phyloP scores from a whole-genome alignment of 2,329 filamentous ascomycete species.

The Colletotrichum spaethianum region DNA sequence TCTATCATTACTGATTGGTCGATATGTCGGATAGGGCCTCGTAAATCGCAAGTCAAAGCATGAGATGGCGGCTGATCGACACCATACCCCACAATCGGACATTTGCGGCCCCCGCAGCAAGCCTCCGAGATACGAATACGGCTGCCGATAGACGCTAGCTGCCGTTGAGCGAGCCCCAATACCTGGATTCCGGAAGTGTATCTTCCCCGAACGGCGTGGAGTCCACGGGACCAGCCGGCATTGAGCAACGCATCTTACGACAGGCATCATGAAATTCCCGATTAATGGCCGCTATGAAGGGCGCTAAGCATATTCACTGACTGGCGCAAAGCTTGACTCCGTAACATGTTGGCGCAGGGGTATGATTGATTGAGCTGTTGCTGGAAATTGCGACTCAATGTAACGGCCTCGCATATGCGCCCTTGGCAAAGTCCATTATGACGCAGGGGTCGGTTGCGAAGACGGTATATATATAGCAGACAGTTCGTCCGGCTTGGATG shows the following conservation, averaged over 20 bases:
- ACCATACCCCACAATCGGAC: neutral
- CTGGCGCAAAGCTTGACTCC: constrained; percentile 9
- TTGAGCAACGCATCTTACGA: neutral
- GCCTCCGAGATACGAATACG: constrained; percentile 30
- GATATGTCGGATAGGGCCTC: neutral
- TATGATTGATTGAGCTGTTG: neutral
- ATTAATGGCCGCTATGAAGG: neutral
- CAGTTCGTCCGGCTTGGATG: neutral
- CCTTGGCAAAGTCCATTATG: neutral
- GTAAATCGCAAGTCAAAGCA: constrained; percentile 25
- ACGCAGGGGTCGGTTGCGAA: neutral
- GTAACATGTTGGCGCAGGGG: neutral
- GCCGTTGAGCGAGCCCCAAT: neutral
- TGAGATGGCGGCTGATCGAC: constrained; percentile 19
- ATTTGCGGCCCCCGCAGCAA: constrained; percentile 11
- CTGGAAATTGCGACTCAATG: neutral
- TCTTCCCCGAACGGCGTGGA: neutral
- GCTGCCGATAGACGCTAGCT: neutral
- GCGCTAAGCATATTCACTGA: neutral
- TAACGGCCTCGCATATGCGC: neutral
- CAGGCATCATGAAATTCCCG: neutral
- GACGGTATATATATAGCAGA: neutral
- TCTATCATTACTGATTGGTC: neutral
- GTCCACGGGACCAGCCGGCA: neutral
- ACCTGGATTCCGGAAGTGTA: neutral